Conservation (phyloP, 2,329 filamentous ascomycete genomes). For the Aspergillus pseudotamarii region DNA sequence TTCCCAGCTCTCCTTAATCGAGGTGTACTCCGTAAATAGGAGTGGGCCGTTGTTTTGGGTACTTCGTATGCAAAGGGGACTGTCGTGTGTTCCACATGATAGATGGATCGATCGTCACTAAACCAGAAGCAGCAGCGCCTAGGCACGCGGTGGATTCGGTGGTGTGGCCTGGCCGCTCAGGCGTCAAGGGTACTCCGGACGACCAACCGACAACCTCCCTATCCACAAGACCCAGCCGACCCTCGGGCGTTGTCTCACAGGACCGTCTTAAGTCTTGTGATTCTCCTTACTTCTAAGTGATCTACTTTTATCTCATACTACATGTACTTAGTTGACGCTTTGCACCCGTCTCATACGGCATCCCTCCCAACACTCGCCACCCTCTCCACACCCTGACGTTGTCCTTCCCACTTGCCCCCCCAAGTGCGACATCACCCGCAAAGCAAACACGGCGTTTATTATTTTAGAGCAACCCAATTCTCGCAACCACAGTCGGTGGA, state of each 20-base stretch:
- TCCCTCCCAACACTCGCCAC: constrained; percentile 7
- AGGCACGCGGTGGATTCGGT: constrained; percentile 5
- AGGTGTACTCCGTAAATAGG: background rate
- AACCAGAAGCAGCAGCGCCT: constrained; percentile 3
- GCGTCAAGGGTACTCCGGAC: constrained; percentile 15
- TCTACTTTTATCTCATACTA: background rate
- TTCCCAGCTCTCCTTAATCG: background rate
- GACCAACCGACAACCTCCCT: constrained; percentile 16
- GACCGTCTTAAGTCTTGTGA: constrained; percentile 15
- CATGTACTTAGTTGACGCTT: constrained; percentile 1
- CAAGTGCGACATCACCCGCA: constrained; percentile 1
- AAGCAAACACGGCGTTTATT: background rate
- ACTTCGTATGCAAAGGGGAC: background rate
- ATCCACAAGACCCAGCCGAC: constrained; percentile 17
- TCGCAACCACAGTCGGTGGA: background rate
- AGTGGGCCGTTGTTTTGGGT: background rate
- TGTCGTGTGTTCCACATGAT: constrained; percentile 2
- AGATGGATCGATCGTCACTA: constrained; percentile 7
- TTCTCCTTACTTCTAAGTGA: background rate
- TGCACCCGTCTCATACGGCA: background rate
- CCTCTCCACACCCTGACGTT: constrained; percentile 22
- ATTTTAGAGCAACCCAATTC: background rate
- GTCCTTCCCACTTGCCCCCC: constrained; percentile 5
- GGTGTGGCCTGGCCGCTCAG: constrained; percentile 20
- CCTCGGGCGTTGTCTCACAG: constrained; percentile 12